Base-by-base conservation (phyloP, 116 monocot species). In the Papilionanthe hybrid region DNA sequence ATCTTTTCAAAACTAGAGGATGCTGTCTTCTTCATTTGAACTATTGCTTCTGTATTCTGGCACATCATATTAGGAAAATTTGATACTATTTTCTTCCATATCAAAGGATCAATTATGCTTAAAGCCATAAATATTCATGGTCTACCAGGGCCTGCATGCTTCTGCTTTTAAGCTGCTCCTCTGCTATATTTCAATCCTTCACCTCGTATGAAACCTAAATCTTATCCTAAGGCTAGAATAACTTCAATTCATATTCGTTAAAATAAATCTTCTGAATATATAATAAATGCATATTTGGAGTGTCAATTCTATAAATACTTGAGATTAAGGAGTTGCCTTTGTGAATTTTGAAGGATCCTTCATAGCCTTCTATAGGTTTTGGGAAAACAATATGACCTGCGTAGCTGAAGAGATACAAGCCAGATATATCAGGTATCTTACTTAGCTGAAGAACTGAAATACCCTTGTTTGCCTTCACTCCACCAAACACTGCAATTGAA, bases 321-420 rank as follows among this genome's bases (percentile, higher is more conserved):
- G 12, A 49, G 5, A 22, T 63, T 30, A 32, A 32, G 37, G 13
- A 69, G 42, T 18, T 87, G 84, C 93, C 88, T 84, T 90, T 72
- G 94, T 94, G 82, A 92, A 94, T 75, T 88, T 83, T 45, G 92
- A 90, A 68, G 92, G 88, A 56, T 94, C 92, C 75, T 88, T 94
- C 94, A 94, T 94, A 80, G 88, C 84, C 9, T 80, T 88, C 66
- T 92, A 88, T 53, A 94, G 87, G 74, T 94, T 94, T n/a, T 8
- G 94, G 94, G 77, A 94, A 92, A 45, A 94, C 90, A 45, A 94
- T 85, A 83, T 94, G 94, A 20, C 94, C 94, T 0, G 92, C 85
- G 77, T 85, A 94, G 23, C 92, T 87, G 78, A 92, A 94, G 20
- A 90, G 83, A 65, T 90, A 94, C 12, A 94, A 88, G 13, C 94